Percentiles rank a stretch among this genome's conserved stretches.
These are phyloP conservation scores for Mortierella sp. DNA, from an alignment of 371 early-diverging fungal species.

Conservation along the genomic window DNA sequence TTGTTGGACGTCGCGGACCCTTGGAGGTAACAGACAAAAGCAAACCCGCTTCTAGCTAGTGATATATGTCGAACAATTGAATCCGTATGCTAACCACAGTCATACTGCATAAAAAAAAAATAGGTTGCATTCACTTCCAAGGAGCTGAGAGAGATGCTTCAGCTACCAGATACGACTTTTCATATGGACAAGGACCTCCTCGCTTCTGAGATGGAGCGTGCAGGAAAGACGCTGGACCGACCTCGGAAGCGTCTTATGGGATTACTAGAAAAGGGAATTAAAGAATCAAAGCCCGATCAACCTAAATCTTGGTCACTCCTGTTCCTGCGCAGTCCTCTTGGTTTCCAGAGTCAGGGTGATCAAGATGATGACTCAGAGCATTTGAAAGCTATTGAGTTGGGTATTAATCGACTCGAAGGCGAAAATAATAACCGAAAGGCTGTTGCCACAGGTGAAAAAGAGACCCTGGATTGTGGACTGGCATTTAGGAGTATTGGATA, in stretches of 20 bases:
- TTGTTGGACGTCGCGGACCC: constrained; percentile 95
- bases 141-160: constrained; percentile 95
- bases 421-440: constrained; percentile 64
- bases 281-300: constrained; percentile 47
- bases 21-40: constrained; percentile 68
- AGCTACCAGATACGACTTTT: constrained; percentile 72
- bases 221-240: constrained; percentile 62
- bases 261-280: constrained; percentile 74
- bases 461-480: constrained; percentile 71
- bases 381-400: constrained; percentile 65
- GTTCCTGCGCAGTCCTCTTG: constrained; percentile 81
- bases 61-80: too few species aligned
- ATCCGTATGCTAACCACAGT: too few species aligned
- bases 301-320: constrained; percentile 81
- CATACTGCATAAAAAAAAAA: neutral
- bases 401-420: constrained; percentile 78
- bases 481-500: constrained; percentile 92
- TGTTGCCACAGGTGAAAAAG: constrained; percentile 68
- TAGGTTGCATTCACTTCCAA: constrained; percentile 93
- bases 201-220: constrained; percentile 57
- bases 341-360: constrained; percentile 49
- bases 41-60: too few species aligned
- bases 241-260: constrained; percentile 85
- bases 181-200: constrained; percentile 72
- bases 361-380: neutral